Evolutionary conservation across 2,329 filamentous ascomycete species (phyloP).

Genomic region (Neurospora sp.): DNA sequence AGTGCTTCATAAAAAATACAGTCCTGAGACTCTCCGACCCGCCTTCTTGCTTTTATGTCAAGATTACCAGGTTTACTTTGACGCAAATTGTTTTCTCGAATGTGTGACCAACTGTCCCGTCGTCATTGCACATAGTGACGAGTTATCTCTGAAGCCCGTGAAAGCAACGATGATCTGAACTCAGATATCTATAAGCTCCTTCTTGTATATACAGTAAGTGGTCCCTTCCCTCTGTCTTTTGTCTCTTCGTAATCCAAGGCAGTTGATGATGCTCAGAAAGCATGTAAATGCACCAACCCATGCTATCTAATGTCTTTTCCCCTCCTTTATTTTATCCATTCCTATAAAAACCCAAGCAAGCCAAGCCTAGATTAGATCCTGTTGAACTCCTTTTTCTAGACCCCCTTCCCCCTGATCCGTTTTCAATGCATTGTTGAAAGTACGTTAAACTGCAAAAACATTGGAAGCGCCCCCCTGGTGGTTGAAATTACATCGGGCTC

Average conservation of each 20-base stretch:
- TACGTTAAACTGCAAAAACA: not conserved
- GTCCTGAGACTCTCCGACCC: not conserved
- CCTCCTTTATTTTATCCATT: not conserved
- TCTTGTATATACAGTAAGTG: not conserved
- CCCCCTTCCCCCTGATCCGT: not conserved
- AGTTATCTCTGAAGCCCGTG: too few relatives aligned
- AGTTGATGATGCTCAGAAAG: not conserved
- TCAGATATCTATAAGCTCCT: not conserved
- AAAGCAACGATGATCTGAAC: not conserved
- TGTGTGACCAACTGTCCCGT: not conserved
- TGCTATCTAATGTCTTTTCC: not conserved
- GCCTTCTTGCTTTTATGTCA: not conserved
- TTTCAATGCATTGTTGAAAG: not conserved
- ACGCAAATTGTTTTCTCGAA: not conserved
- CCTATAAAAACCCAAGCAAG: not conserved
- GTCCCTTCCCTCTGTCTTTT: not conserved
- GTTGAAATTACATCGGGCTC: not conserved
- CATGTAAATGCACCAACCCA: not conserved
- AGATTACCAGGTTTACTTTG: not conserved
- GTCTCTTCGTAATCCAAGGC: not conserved
- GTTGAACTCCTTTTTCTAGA: slow-evolving; percentile 1
- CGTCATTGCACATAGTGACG: too few relatives aligned
- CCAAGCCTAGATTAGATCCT: not conserved
- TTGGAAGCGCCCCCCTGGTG: not conserved
- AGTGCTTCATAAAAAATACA: not conserved